Base-by-base conservation (phyloP, 2,329 filamentous ascomycete species). In the Claviceps spartinae region DNA sequence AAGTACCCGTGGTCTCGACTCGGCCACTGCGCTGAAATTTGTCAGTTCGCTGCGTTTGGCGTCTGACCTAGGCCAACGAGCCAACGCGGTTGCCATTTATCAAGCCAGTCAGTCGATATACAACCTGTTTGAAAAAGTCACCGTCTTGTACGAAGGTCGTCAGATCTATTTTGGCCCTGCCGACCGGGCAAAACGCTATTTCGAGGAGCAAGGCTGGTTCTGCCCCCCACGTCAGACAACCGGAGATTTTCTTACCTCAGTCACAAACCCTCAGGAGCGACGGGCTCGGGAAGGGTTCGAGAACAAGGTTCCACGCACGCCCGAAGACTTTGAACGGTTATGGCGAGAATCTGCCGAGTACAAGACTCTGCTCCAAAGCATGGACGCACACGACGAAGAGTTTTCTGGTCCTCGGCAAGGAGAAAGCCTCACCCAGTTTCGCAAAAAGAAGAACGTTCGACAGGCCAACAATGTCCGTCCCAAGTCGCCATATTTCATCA, bases 111-210 rank as follows among this genome's bases (percentile, higher is more conserved):
- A 86, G 60, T 70, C 77, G 42, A 83, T 83, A 37, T 86, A 86
- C 61, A 81, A 86, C 37, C 67, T 81, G 16, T 90, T 91, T 58
- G 85, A 91, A 67, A 89, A 89, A 62, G 79, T 78, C 0, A 74
- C 81, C 0, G 82, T 91, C 0, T 69, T 90, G 0, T 88, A 90
- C 60, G 83, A 89, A 61, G 87, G 86, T 0, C 76, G 82, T 0
- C 78, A 90, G 61, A 90, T 90, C 55, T 91, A 81, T 68, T 90
- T 83, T 56, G 87, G 86, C 0, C 76, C 78, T 0, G 77, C 80
- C 0, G 62, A 60, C 6, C 63, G 70, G 2, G 86, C 85, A 0
- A 81, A 76, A 59, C 63, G 63, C 0, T 89, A 81, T 65, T 89
- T 90, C 54, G 77, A 81, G 58, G 68, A 75, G 13, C 78, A 85